phyloP scores from a whole-genome alignment of 495 filamentous ascomycete genomes.

The Neurospora tetraspora region DNA sequence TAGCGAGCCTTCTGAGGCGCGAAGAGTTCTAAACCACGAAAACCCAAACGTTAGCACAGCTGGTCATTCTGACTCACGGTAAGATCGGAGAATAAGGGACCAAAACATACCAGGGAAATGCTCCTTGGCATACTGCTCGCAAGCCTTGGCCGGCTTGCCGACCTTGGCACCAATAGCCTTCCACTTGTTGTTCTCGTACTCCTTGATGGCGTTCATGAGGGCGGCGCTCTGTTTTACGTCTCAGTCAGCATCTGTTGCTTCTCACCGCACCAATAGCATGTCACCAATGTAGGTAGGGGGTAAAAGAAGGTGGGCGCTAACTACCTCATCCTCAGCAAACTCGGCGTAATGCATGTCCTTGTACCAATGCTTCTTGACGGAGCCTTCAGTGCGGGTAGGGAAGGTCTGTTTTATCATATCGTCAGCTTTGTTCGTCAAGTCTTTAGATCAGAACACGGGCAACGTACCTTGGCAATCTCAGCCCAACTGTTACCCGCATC shows the following conservation, averaged over 20 bases:
- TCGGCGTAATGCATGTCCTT: conserved; percentile 99
- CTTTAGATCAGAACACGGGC: neutral
- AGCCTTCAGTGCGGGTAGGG: conserved; percentile 85
- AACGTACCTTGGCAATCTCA: conserved; percentile 83
- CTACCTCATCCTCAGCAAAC: conserved; percentile 95
- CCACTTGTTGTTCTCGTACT: conserved; percentile 98
- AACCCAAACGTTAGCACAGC: no score
- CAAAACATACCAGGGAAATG: conserved; percentile 52
- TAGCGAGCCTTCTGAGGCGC: no score
- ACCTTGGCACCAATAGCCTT: conserved; percentile 94
- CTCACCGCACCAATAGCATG: neutral
- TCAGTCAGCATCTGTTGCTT: conserved; percentile 19
- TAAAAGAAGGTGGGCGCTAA: conserved; percentile 12
- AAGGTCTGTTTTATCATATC: conserved; percentile 53
- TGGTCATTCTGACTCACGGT: no score
- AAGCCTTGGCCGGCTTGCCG: conserved; percentile 97
- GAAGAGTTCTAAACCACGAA: no score
- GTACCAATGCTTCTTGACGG: conserved; percentile 99
- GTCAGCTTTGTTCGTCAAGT: conserved; percentile 12
- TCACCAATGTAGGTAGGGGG: conserved; percentile 5
- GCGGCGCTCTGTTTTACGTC: conserved; percentile 55
- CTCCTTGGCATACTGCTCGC: conserved; percentile 97
- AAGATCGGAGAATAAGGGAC: no score
- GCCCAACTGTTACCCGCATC: conserved; percentile 91
- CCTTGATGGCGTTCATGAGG: conserved; percentile 87